A percentile compares a stretch with the other conserved stretches of the same genome.
Conservation (phyloP, 192 early-diverging fungal species). For the Coemansia sp. region DNA sequence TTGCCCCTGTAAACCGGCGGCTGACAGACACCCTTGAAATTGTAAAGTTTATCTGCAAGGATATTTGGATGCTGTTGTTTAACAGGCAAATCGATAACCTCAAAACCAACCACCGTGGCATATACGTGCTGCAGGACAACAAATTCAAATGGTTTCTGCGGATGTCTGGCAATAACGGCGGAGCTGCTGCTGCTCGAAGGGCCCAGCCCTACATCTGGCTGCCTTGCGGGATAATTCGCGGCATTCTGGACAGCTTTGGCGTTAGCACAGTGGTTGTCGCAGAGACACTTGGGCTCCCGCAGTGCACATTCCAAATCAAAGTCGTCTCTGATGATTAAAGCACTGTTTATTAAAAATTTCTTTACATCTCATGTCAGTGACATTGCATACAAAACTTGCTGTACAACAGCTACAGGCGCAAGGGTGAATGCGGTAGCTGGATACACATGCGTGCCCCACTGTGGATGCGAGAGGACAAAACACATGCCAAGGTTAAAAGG, state of each 20-base stretch:
- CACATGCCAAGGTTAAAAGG: constrained; percentile 81
- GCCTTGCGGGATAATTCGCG: constrained; percentile 95
- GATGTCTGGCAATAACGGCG: constrained; percentile 82
- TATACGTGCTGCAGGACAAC: constrained; percentile 98
- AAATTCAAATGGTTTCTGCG: constrained; percentile 92
- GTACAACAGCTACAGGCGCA: constrained; percentile 61
- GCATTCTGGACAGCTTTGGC: constrained; percentile 88
- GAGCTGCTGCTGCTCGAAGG: constrained; percentile 70
- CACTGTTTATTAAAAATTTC: neutral
- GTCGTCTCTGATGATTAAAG: constrained; percentile 33
- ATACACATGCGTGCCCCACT: constrained; percentile 88
- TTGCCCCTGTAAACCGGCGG: constrained; percentile 80
- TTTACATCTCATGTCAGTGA: neutral
- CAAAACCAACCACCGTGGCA: constrained; percentile 97
- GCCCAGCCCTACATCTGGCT: constrained; percentile 91
- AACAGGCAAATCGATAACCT: constrained; percentile 98
- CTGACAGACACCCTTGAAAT: constrained; percentile 93
- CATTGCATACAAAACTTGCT: constrained; percentile 26
- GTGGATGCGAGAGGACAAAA: constrained; percentile 78
- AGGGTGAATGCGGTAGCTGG: constrained; percentile 84
- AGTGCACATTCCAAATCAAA: constrained; percentile 66
- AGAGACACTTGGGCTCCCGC: constrained; percentile 78
- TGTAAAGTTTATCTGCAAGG: constrained; percentile 99
- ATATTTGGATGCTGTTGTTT: constrained; percentile 92
- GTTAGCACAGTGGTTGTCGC: constrained; percentile 81